Percentiles rank a stretch among this genome's conserved stretches.
phyloP scores from a whole-genome alignment of 306 rosid species.

The Prunus campanulata region DNA sequence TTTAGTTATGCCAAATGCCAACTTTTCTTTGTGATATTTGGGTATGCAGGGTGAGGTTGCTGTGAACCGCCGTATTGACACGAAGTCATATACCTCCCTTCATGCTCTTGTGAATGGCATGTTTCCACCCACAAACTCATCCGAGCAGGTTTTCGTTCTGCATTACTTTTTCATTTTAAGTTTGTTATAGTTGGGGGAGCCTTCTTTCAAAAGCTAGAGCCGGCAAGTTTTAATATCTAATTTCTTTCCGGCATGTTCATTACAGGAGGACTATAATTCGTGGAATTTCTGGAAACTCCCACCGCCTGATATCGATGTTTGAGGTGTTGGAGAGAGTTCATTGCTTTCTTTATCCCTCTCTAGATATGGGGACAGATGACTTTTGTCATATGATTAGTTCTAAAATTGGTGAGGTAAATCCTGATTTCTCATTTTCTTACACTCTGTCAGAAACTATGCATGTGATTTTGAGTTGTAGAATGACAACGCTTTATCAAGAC shows the following conservation, averaged over 20 bases:
- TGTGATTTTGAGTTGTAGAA: background rate
- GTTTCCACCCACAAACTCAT: conserved; percentile 65
- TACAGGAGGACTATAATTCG: conserved; percentile 88
- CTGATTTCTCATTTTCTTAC: background rate
- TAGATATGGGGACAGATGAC: conserved; percentile 24
- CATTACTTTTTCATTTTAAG: background rate
- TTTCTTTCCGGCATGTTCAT: background rate
- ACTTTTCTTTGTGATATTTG: conserved; percentile 29
- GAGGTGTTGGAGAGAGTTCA: conserved; percentile 22
- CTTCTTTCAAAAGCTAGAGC: background rate
- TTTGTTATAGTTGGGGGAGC: background rate
- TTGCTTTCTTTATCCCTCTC: conserved; percentile 13
- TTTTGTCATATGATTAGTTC: conserved; percentile 21
- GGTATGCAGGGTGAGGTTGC: conserved; percentile 80
- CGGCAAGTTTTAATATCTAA: too few species aligned
- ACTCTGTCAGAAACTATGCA: background rate
- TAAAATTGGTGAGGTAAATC: conserved; percentile 36
- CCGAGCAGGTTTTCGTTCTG: conserved; percentile 63
- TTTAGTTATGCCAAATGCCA: conserved; percentile 15
- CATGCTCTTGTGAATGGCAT: conserved; percentile 87
- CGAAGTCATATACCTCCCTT: conserved; percentile 78
- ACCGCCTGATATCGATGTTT: conserved; percentile 39
- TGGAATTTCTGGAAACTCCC: conserved; percentile 98
- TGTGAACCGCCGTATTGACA: conserved; percentile 68
- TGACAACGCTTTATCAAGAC: background rate